Evolutionary conservation across 2,329 filamentous ascomycete species (phyloP).

Genomic region (Fusarium decemcellulare): DNA sequence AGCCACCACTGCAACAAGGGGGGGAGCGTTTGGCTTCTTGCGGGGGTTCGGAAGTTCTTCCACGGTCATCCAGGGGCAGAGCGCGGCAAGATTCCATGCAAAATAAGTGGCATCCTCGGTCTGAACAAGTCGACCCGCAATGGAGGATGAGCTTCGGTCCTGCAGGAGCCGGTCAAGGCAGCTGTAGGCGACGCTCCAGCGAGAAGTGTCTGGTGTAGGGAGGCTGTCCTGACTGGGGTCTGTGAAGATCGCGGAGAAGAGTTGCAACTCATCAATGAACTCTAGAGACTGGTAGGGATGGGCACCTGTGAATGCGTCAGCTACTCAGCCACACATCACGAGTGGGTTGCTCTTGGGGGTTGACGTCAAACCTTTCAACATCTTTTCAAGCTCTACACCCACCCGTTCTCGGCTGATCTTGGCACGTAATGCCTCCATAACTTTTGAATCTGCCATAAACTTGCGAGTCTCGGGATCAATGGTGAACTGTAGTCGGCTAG

Average conservation of each 20-base stretch:
- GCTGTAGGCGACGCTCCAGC: conserved; percentile 76
- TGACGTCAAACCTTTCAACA: conserved; percentile 75
- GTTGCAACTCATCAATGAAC: conserved; percentile 74
- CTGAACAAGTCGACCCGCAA: conserved; percentile 70
- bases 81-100: conserved; percentile 82
- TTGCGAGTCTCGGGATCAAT: conserved; percentile 79
- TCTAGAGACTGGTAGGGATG: conserved; percentile 73
- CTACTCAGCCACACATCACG: background rate
- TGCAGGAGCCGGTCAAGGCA: conserved; percentile 68
- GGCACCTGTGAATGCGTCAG: conserved; percentile 59
- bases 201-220: conserved; percentile 68
- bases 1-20: conserved; percentile 66
- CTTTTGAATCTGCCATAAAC: conserved; percentile 84
- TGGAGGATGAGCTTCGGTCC: conserved; percentile 61
- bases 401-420: conserved; percentile 96
- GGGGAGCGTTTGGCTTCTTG: conserved; percentile 66
- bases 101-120: conserved; percentile 77
- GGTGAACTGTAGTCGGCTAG: conserved; percentile 83
- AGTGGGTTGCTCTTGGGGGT: background rate
- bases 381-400: conserved; percentile 90
- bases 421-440: conserved; percentile 81
- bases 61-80: conserved; percentile 79
- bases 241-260: conserved; percentile 82
- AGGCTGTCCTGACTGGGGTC: conserved; percentile 71
- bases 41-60: conserved; percentile 58